phyloP scores from a whole-genome alignment of 2,329 filamentous ascomycete genomes.

The Xylariaceae sp. region DNA sequence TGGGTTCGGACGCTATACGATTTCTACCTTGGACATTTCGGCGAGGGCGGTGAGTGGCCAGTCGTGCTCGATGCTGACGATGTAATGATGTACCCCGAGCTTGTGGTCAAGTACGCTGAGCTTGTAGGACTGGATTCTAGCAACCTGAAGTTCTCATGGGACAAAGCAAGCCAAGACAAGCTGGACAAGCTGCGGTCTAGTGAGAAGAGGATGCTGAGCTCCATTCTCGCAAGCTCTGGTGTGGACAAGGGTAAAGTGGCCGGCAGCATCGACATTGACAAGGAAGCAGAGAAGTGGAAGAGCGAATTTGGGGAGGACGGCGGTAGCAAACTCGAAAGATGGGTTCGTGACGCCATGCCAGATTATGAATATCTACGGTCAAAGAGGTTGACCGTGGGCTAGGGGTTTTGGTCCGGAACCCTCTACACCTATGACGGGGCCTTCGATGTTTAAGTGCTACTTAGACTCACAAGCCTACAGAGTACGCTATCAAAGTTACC shows the following conservation, averaged over 20 bases:
- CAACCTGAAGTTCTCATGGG: slow-evolving; percentile 25
- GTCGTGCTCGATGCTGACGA: slow-evolving; percentile 29
- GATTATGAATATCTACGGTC: slow-evolving; percentile 26
- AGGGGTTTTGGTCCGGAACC: no score
- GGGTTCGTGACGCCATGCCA: slow-evolving; percentile 27
- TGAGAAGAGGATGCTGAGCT: slow-evolving; percentile 16
- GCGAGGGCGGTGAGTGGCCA: slow-evolving; percentile 21
- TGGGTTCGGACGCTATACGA: slow-evolving; percentile 19
- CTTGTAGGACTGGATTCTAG: slow-evolving; percentile 21
- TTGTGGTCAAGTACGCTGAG: slow-evolving; percentile 25
- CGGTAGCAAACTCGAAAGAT: slow-evolving; percentile 24
- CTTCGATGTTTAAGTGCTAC: no score
- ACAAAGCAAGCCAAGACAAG: slow-evolving; percentile 18
- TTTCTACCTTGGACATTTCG: slow-evolving; percentile 21
- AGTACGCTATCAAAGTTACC: no score
- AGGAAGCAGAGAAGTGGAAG: slow-evolving; percentile 27
- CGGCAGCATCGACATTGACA: slow-evolving; percentile 20
- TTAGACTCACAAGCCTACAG: no score
- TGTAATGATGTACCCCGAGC: slow-evolving; percentile 19
- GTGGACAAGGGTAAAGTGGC: slow-evolving; percentile 24
- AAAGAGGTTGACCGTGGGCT: slow-evolving; percentile 9
- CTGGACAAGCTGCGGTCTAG: neutral
- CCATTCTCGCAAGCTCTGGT: slow-evolving; percentile 20
- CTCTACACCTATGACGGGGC: no score
- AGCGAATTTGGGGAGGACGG: slow-evolving; percentile 26